phyloP scores from a whole-genome alignment of 495 filamentous ascomycete genomes.

The Podospora pseudoanserina region DNA sequence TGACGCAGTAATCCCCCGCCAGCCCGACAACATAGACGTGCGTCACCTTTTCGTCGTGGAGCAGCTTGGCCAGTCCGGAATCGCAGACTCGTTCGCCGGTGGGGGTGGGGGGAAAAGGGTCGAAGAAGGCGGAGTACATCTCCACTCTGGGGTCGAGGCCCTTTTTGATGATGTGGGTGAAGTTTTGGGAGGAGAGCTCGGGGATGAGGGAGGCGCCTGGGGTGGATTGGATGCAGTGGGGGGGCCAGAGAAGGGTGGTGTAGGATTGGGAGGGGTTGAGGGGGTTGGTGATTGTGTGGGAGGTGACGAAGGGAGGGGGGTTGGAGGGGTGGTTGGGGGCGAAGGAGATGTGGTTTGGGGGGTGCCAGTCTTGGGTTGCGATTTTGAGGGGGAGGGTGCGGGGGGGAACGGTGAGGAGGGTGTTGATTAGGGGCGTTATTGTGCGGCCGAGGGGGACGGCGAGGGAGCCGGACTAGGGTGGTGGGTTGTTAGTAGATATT shows the following conservation, averaged over 20 bases:
- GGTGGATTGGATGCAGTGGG: conserved; percentile 77
- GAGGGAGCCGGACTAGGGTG: conserved; percentile 69
- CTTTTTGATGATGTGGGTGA: conserved; percentile 72
- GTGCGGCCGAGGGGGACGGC: conserved; percentile 69
- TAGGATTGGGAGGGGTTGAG: conserved; percentile 59
- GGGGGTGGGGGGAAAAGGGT: conserved; percentile 48
- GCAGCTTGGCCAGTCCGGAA: conserved; percentile 53
- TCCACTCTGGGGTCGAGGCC: conserved; percentile 70
- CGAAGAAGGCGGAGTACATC: conserved; percentile 88
- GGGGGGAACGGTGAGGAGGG: conserved; percentile 61
- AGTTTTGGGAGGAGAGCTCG: conserved; percentile 58
- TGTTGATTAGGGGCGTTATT: conserved; percentile 68
- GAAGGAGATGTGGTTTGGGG: conserved; percentile 82
- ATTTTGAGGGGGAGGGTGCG: conserved; percentile 61
- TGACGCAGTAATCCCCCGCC: conserved; percentile 88
- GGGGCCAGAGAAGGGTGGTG: conserved; percentile 76
- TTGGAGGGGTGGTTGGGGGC: conserved; percentile 62
- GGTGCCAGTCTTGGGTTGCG: conserved; percentile 90
- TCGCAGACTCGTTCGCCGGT: conserved; percentile 51
- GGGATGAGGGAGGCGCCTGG: conserved; percentile 69
- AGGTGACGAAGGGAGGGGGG: conserved; percentile 56
- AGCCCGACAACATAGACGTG: conserved; percentile 81
- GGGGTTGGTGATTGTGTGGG: conserved; percentile 64
- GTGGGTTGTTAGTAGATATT: conserved; percentile 14
- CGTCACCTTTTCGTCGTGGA: conserved; percentile 59